Conservation (phyloP, 495 filamentous ascomycete species). For the Tuber calosporum region DNA sequence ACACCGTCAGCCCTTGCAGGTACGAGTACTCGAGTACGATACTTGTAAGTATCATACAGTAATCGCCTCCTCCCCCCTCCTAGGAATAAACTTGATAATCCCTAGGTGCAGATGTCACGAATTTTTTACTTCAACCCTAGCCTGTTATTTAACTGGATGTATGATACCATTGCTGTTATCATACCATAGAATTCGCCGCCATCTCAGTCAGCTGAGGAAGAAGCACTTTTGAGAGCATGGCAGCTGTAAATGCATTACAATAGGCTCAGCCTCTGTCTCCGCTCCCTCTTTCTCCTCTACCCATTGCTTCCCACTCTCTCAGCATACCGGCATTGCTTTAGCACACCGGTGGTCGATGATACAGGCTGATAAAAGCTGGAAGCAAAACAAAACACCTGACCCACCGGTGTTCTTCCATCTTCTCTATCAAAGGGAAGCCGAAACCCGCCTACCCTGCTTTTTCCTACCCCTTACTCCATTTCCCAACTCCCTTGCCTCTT, state of each 20-base stretch:
- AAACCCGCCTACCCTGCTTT: neutral
- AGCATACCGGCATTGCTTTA: neutral
- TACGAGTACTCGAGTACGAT: too few species aligned
- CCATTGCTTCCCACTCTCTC: neutral
- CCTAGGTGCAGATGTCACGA: neutral
- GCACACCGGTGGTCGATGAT: neutral
- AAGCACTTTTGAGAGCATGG: neutral
- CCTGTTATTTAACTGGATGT: neutral
- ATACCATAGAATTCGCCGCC: neutral
- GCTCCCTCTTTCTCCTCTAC: neutral
- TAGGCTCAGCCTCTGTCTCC: neutral
- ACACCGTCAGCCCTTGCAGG: too few species aligned
- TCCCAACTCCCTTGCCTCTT: neutral
- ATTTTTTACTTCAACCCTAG: neutral
- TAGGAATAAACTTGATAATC: too few species aligned
- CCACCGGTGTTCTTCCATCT: constrained; percentile 11
- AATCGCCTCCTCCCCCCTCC: neutral
- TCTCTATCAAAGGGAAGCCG: constrained; percentile 15
- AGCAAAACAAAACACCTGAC: constrained; percentile 17
- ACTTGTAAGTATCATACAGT: too few species aligned
- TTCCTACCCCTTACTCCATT: constrained; percentile 8
- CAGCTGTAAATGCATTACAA: neutral
- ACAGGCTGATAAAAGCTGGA: neutral
- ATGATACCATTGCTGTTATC: neutral
- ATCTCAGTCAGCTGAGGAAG: neutral